These are phyloP conservation scores for Verticillium nubilum DNA, from an alignment of 2,329 filamentous ascomycete genomes.

Conservation along the genomic window DNA sequence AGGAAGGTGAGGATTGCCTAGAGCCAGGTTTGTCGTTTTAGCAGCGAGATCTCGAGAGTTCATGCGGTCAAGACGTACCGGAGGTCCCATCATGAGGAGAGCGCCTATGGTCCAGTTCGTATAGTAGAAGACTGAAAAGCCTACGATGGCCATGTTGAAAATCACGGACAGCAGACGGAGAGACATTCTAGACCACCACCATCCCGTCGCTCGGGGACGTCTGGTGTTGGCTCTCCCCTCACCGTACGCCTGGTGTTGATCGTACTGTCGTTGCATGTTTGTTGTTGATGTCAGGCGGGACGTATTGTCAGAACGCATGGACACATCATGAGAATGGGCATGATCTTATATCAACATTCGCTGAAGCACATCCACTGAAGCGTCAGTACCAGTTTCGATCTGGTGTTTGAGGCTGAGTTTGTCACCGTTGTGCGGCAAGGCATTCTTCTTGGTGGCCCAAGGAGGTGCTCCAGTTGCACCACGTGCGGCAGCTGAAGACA, in stretches of 20 bases:
- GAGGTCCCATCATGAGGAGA: constrained; percentile 12
- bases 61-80: constrained; percentile 1
- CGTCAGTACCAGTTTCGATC: neutral
- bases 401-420: neutral
- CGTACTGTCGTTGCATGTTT: neutral
- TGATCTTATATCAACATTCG: neutral
- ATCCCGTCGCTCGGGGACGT: neutral
- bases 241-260: neutral
- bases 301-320: no score
- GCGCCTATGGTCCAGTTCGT: constrained; percentile 8
- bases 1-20: constrained; percentile 6
- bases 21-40: neutral
- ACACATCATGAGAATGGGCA: neutral
- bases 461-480: neutral
- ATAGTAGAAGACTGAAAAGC: constrained; percentile 8
- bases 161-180: constrained; percentile 4
- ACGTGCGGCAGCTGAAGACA: neutral
- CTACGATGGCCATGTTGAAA: neutral
- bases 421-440: no score
- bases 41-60: neutral
- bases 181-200: constrained; percentile 7
- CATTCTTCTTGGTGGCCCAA: neutral
- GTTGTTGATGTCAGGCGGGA: neutral
- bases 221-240: neutral
- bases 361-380: neutral